Evolutionary conservation across 768 basidiomycete genomes (phyloP).

Genomic region (Asterophora parasitica): DNA sequence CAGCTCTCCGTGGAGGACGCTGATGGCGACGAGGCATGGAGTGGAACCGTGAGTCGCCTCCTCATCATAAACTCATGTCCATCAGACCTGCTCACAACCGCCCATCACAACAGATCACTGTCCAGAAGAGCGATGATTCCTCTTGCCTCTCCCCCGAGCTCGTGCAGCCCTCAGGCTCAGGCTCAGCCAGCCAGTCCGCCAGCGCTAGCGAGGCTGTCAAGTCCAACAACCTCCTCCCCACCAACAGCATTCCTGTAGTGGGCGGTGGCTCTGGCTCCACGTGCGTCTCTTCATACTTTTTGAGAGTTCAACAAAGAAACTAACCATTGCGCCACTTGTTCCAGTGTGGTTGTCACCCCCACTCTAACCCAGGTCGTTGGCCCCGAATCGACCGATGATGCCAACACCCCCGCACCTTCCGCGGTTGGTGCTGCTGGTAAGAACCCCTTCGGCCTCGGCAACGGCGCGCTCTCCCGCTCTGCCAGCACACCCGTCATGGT

Average conservation of each 20-base stretch:
- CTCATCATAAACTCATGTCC: conserved; percentile 1
- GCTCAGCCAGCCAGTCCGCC: too few species aligned
- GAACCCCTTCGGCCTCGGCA: conserved; percentile 25
- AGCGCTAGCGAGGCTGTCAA: not conserved
- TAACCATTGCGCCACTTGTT: not conserved
- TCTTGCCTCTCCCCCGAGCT: conserved; percentile 30
- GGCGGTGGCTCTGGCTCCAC: conserved; percentile 13
- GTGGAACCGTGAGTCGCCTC: conserved; percentile 41
- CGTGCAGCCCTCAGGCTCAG: conserved; percentile 7
- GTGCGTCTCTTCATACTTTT: conserved; percentile 8
- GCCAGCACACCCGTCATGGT: conserved; percentile 37
- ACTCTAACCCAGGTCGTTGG: conserved; percentile 10
- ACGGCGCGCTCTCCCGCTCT: conserved; percentile 33
- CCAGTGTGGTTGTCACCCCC: conserved; percentile 21
- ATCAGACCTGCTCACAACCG: conserved; percentile 3
- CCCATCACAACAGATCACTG: conserved; percentile 31
- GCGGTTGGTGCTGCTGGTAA: conserved; percentile 36
- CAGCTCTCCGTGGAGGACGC: conserved; percentile 51
- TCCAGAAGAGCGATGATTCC: conserved; percentile 31
- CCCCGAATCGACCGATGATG: conserved; percentile 5
- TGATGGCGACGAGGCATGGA: conserved; percentile 62
- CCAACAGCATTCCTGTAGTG: conserved; percentile 12
- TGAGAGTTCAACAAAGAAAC: not conserved
- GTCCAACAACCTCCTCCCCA: conserved; percentile 15
- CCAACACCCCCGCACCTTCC: conserved; percentile 7